Base-by-base conservation (phyloP, 768 basidiomycete genomes). In the Floccularia luteovirens region DNA sequence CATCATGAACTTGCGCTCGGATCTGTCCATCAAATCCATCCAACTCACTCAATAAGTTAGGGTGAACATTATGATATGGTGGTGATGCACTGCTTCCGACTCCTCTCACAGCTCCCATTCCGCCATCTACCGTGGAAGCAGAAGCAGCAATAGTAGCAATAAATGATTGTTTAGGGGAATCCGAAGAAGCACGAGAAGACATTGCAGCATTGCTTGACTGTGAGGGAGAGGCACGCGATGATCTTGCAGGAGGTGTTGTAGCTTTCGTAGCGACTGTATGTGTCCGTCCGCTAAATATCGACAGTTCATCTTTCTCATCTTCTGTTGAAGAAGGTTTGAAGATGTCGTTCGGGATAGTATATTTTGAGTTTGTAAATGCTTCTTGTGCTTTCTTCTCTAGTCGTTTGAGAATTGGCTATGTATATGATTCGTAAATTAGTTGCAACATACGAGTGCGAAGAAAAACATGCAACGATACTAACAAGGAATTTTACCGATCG, bases 261-360 rank as follows among this genome's bases (percentile, higher is more conserved):
- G 63, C 51, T 42, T 73, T 75, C 0, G 75, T 78, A 6, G 64
- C 61, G 17, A 86, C 63, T 0, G 75, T 82, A 44, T 82, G 74
- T 7, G 77, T 84, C 50, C 77, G 74, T n/a, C 85, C 85, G 36
- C 82, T 76, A 55, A 87, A 87, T 19, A 87, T 82, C 4, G 76
- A 73, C 17, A 88, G 59, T 50, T 86, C 83, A 52, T 87, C 84
- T 41, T 77, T 70, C n/a, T 62, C 57, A 27, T 70, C 72, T 19
- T 62, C 59, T 8, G 55, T 45, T 10, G 60, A 46, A 0, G 77
- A 72, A 6, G 72, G 63, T 16, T 67, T 62, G 56, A 85, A 84
- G 21, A 82, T 80, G 57, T 82, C 77, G 46, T 67, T 69, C 12
- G 66, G 69, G 36, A 67, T 61, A 5, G 72, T 63, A 24, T 69